Percentiles rank a stretch among this genome's conserved stretches.
Conservation (phyloP, 1,284 basidiomycete species). For the Dichomitus squalens region DNA sequence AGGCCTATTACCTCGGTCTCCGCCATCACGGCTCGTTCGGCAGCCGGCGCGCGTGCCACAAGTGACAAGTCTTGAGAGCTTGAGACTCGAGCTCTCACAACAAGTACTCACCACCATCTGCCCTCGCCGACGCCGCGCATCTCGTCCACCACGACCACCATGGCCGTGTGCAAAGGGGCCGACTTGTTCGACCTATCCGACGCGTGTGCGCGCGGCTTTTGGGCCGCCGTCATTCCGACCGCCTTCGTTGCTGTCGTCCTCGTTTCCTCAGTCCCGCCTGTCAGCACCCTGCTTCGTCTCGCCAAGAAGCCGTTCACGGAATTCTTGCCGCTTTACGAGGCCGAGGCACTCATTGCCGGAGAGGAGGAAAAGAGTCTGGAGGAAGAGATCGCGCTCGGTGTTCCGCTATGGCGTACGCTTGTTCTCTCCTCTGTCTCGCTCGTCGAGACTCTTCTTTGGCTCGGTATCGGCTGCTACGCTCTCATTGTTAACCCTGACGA, state of each 20-base stretch:
- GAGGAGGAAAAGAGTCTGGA: slow-evolving; percentile 25
- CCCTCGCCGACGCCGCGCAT: too few species aligned
- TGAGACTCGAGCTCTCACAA: too few species aligned
- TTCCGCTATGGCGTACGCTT: slow-evolving; percentile 59
- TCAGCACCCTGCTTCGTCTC: slow-evolving; percentile 29
- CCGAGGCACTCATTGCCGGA: slow-evolving; percentile 48
- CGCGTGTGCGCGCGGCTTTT: slow-evolving; percentile 57
- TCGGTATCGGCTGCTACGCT: slow-evolving; percentile 47
- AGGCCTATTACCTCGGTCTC: too few species aligned
- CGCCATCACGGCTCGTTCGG: too few species aligned
- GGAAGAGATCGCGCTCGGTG: slow-evolving; percentile 18
- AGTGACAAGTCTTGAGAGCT: too few species aligned
- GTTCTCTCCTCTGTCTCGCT: slow-evolving; percentile 53
- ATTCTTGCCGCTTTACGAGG: slow-evolving; percentile 61
- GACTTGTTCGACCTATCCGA: slow-evolving; percentile 48
- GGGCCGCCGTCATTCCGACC: slow-evolving; percentile 56
- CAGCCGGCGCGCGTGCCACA: too few species aligned
- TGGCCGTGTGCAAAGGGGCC: slow-evolving; percentile 25
- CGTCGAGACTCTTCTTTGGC: slow-evolving; percentile 52
- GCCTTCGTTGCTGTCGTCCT: slow-evolving; percentile 48
- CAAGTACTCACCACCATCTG: too few species aligned
- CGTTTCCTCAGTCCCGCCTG: slow-evolving; percentile 39
- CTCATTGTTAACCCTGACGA: slow-evolving; percentile 33
- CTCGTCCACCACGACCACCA: too few species aligned
- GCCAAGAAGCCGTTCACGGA: slow-evolving; percentile 43